These are phyloP conservation scores for Mortierella claussenii DNA, from an alignment of 192 early-diverging fungal species.

Conservation along the genomic window DNA sequence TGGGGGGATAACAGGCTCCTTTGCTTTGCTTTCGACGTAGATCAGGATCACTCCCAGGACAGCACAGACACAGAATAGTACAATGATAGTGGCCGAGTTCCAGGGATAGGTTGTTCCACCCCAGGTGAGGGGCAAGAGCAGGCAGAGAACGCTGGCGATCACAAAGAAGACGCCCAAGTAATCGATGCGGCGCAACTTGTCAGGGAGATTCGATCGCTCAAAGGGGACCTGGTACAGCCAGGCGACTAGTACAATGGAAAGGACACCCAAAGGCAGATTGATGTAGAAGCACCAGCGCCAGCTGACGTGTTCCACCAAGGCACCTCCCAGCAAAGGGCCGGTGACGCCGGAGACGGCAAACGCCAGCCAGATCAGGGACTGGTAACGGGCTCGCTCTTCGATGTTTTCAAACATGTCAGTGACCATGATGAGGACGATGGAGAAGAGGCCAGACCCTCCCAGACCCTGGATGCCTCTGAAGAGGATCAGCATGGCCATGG, in stretches of 20 bases:
- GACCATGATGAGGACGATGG: constrained; percentile 83
- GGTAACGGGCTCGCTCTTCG: constrained; percentile 83
- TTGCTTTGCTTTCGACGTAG: constrained; percentile 68
- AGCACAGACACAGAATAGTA: constrained; percentile 59
- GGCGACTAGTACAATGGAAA: constrained; percentile 64
- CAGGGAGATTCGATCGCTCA: constrained; percentile 53
- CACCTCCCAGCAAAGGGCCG: constrained; percentile 88
- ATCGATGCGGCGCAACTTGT: constrained; percentile 77
- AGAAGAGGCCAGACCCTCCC: constrained; percentile 81
- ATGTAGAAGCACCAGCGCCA: constrained; percentile 87
- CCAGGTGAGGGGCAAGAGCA: constrained; percentile 74
- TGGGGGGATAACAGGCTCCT: constrained; percentile 77
- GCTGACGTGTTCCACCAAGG: constrained; percentile 75
- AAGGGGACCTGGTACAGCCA: constrained; percentile 67
- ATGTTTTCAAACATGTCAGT: constrained; percentile 80
- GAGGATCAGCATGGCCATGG: constrained; percentile 69
- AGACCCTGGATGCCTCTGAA: constrained; percentile 81
- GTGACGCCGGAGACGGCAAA: constrained; percentile 78
- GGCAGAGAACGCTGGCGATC: constrained; percentile 57
- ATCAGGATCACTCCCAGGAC: constrained; percentile 61
- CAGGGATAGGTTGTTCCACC: constrained; percentile 80
- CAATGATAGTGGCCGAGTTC: constrained; percentile 68
- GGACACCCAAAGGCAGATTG: constrained; percentile 81
- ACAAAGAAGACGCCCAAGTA: constrained; percentile 63
- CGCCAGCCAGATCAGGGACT: constrained; percentile 77